Conservation (phyloP, 1,139 yeast genomes). For the Yamadazyma siamensis region DNA sequence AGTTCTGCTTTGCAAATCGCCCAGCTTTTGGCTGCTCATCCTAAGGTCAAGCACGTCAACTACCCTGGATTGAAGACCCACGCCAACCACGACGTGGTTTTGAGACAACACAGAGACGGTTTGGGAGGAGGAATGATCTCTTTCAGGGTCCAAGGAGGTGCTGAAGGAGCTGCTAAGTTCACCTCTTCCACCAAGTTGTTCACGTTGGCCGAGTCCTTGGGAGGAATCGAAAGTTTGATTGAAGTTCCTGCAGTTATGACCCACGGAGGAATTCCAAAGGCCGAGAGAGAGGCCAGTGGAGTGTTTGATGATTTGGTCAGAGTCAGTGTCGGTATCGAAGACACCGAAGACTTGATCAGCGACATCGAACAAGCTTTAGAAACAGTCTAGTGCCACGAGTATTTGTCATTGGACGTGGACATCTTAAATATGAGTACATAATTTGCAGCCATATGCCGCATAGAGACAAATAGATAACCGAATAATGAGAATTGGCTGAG, state of each 20-base stretch:
- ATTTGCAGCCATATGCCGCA: no score
- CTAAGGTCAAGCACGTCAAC: constrained; percentile 63
- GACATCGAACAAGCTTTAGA: constrained; percentile 72
- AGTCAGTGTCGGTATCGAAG: constrained; percentile 86
- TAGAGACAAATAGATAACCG: no score
- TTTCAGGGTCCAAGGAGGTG: constrained; percentile 82
- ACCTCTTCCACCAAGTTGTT: constrained; percentile 73
- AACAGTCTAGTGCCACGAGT: constrained; percentile 10
- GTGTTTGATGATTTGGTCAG: constrained; percentile 81
- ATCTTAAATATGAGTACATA: not conserved
- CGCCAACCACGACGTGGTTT: constrained; percentile 59
- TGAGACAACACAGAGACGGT: constrained; percentile 76
- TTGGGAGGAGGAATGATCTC: constrained; percentile 93
- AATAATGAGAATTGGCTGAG: no score
- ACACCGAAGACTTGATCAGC: constrained; percentile 68
- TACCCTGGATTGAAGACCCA: constrained; percentile 79
- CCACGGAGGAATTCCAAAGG: constrained; percentile 86
- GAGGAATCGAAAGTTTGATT: constrained; percentile 83
- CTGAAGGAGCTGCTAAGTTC: constrained; percentile 69
- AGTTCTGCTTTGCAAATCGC: constrained; percentile 69
- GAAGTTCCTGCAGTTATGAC: constrained; percentile 94
- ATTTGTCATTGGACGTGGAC: not conserved
- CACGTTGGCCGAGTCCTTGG: constrained; percentile 86
- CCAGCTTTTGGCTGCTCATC: constrained; percentile 50
- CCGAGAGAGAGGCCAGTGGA: constrained; percentile 75